Base-by-base conservation (phyloP, 2,329 filamentous ascomycete genomes). In the Paecilomyces fulvus region DNA sequence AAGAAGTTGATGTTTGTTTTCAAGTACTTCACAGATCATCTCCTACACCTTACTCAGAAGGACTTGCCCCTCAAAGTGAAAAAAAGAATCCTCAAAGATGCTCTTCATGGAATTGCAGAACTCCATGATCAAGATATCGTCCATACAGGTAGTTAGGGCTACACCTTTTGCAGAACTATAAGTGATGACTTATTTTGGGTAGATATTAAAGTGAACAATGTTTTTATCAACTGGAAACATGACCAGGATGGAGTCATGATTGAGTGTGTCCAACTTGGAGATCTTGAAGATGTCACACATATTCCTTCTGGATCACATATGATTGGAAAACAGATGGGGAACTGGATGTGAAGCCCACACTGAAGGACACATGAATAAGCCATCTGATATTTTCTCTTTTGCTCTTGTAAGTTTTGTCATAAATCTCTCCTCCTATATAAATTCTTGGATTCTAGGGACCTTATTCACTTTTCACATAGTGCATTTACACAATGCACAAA, bases 1-100 rank as follows among this genome's bases (percentile, higher is more conserved):
- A 71, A 75, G 20, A 65, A 74, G 59, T 73, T 70, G 30, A 75
- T 78, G 66, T 77, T 78, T 59, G 71, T 77, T 58, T 79, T 75
- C 55, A 70, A 73, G 57, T 77, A 77, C 64, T 65, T 77, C 59
- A 71, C 66, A 4, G 73, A 74, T 52, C 66, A 78, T 65, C 67
- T 78, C 17, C 69, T 79, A 56, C 67, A 66, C 59, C 70, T 78
- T 57, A 72, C 65, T 54, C 73, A 74, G 60, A 73, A 73, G 61
- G 66, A 75, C 52, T 56, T 77, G 23, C 63, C 74, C 8, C 57
- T 74, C 48, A 43, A 63, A 23, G 60, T 69, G 21, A 72, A 68
- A 54, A 79, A 77, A 61, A 66, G 67, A 52, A 73, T 79, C 48
- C 67, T 79, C 25, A 73, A 75, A 57, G 71, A 76, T 59, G 70